Evolutionary conservation across 2,329 filamentous ascomycete species (phyloP), one percentile per base, ranked within the genome.

Genomic region (Diaporthe eres): DNA sequence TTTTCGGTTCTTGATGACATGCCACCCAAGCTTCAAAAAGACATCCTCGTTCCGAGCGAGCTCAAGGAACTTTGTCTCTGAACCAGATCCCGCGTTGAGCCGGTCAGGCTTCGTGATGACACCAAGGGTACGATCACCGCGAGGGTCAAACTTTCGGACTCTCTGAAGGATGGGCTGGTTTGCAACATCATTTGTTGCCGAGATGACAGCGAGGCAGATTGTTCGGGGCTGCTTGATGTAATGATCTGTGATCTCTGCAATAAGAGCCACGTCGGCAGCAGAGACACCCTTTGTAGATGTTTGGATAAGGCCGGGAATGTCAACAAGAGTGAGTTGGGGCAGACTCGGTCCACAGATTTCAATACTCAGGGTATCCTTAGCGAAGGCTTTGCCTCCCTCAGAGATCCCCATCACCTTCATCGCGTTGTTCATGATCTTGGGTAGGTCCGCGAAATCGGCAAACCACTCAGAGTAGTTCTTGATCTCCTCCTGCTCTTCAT

Each of bases 1-100:
- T 83, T 91, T 88, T 86, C 90, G 92, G 79, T 92, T 87, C 86
- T 92, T 88, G 79, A 89, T 88, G 75, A 87, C 87, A 81, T 92
- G 74, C 74, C 74, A 75, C 22, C 74, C 74, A 4, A 75, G 82
- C 77, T 81, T 82, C 2, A 75, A 60, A 3, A 72, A 72, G 19
- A 75, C 74, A 3, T 75, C 74, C 8, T 75, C 68, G 10, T 75
- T 75, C 0, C 51, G 68, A 13, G 74, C 74, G 1, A 75, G 74
- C 5, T 75, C 68, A 0, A 75, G 74, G 10, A 72, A 72, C 9
- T 72, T 75, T 0, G 25, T 4, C 3, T 75, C 74, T 5, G 74
- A 58, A 9, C 74, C 74, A 0, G 74, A 75, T 0, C 68, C 68
- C 6, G 31, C 37, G 17, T 6, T 44, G 4, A 75, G 68, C 4